Evolutionary conservation across 140 eudicot genomes (phyloP).

Genomic region (Flaveria floridana): DNA sequence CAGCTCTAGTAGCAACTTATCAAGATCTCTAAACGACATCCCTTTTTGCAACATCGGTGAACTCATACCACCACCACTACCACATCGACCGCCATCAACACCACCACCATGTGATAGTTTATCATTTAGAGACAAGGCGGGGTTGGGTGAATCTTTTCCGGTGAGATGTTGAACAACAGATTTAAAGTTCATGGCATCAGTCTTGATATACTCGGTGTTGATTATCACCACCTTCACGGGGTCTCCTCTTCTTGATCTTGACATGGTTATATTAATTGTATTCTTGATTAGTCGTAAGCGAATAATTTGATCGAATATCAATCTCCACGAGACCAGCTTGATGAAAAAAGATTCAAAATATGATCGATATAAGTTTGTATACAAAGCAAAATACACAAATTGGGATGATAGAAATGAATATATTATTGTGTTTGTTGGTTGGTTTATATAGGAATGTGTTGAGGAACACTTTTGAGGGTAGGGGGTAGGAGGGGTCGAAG

Average conservation of each 20-base stretch:
- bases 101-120: constrained; percentile 4
- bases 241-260: constrained; percentile 29
- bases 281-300: neutral
- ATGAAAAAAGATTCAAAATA: constrained; percentile 2
- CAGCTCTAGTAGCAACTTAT: constrained; percentile 56
- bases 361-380: neutral
- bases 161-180: constrained; percentile 90
- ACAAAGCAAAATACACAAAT: constrained; percentile 1
- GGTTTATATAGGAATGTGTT: constrained; percentile 30
- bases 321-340: neutral
- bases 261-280: constrained; percentile 21
- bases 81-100: neutral
- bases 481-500: neutral
- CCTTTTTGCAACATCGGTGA: constrained; percentile 42
- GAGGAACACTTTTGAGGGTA: constrained; percentile 16
- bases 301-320: neutral
- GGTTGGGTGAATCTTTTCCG: constrained; percentile 63
- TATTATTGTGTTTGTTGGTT: constrained; percentile 19
- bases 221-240: constrained; percentile 79
- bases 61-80: constrained; percentile 4
- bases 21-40: constrained; percentile 71
- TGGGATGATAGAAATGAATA: neutral
- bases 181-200: constrained; percentile 74
- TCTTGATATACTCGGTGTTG: constrained; percentile 71
- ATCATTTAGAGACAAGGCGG: constrained; percentile 18